Percentiles rank a stretch among this genome's conserved stretches.
phyloP scores from a whole-genome alignment of 169 alveolate species.

The Plasmodium berghei region DNA sequence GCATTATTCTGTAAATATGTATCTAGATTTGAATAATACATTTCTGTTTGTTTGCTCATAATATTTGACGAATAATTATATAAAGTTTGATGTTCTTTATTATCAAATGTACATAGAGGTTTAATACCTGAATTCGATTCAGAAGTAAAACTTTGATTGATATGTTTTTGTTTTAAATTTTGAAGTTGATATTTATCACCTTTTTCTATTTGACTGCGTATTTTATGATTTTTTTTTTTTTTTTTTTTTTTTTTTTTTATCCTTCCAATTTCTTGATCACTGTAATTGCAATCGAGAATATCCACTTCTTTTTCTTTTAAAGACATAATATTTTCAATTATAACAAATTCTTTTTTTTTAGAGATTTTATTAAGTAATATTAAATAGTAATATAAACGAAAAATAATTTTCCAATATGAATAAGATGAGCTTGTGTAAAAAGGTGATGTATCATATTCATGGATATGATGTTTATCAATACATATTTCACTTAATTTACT shows the following conservation, averaged over 20 bases:
- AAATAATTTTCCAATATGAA: constrained; percentile 63
- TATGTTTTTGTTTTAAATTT: too few species aligned
- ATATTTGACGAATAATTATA: too few species aligned
- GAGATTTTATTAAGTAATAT: constrained; percentile 37
- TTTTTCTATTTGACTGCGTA: not conserved
- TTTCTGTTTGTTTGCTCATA: too few species aligned
- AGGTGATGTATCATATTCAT: constrained; percentile 66
- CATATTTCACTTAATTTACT: constrained; percentile 67
- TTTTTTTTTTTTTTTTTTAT: not conserved
- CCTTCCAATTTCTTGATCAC: not conserved
- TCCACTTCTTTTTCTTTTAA: constrained; percentile 15
- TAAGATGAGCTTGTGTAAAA: constrained; percentile 45
- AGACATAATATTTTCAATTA: not conserved
- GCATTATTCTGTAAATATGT: too few species aligned
- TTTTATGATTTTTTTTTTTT: not conserved
- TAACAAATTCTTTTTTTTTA: constrained; percentile 35
- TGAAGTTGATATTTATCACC: not conserved
- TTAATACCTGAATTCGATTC: too few species aligned
- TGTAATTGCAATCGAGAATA: constrained; percentile 10
- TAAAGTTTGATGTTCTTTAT: too few species aligned
- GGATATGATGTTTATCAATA: constrained; percentile 60
- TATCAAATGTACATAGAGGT: too few species aligned
- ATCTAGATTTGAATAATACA: too few species aligned
- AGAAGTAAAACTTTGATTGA: too few species aligned
- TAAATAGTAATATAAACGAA: constrained; percentile 51